A percentile compares a stretch with the other conserved stretches of the same genome.
Evolutionary conservation across 1,284 basidiomycete species (phyloP).

Genomic region (Malassezia equina): DNA sequence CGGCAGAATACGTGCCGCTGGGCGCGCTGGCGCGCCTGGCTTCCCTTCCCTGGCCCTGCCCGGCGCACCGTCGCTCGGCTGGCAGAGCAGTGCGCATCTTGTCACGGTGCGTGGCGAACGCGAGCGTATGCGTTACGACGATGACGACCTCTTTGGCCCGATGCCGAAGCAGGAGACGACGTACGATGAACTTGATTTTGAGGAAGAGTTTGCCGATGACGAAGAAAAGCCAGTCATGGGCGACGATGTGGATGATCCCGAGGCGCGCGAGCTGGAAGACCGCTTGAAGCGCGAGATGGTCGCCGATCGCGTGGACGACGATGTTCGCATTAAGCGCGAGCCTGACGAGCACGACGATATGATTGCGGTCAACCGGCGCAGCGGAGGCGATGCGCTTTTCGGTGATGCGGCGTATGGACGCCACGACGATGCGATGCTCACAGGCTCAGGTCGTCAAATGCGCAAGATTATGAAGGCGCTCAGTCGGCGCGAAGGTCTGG

Average conservation of each 20-base stretch:
- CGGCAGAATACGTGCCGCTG: too few relatives aligned
- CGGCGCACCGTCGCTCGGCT: constrained; percentile 5
- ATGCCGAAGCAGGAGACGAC: constrained; percentile 19
- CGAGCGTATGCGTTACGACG: constrained; percentile 20
- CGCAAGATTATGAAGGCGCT: constrained; percentile 47
- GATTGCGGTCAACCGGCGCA: constrained; percentile 20
- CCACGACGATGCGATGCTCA: constrained; percentile 31
- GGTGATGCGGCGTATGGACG: constrained; percentile 10
- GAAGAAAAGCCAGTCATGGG: constrained; percentile 31
- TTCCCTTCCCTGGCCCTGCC: constrained; percentile 13
- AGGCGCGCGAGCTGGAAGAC: constrained; percentile 43
- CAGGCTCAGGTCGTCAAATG: constrained; percentile 45
- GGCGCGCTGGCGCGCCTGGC: background rate
- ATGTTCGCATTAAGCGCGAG: constrained; percentile 11
- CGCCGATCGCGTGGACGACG: constrained; percentile 35
- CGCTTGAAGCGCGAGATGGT: constrained; percentile 45
- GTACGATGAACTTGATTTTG: constrained; percentile 43
- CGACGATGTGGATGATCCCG: constrained; percentile 34
- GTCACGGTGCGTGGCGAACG: constrained; percentile 13
- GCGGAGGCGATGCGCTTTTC: constrained; percentile 23
- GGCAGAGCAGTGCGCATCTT: constrained; percentile 10
- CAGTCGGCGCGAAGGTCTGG: constrained; percentile 37
- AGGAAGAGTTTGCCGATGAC: constrained; percentile 46
- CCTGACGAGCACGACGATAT: constrained; percentile 24
- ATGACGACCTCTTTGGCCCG: constrained; percentile 20